Evolutionary conservation across 352 stramenopile species (phyloP).

Genomic region (Pythium folliculosum): DNA sequence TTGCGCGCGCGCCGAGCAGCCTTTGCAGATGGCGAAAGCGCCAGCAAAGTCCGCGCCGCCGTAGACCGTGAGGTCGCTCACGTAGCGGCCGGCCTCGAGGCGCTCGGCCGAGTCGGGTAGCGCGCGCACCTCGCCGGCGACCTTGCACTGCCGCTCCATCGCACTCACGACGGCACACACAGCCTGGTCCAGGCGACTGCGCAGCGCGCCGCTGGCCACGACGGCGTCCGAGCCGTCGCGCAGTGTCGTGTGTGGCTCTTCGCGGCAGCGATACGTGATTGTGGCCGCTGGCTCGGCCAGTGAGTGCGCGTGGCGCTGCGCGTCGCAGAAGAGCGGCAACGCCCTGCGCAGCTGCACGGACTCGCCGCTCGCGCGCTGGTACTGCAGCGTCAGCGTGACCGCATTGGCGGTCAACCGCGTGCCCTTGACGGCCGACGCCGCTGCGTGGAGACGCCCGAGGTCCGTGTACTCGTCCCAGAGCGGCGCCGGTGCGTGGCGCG

Average conservation of each 20-base stretch:
- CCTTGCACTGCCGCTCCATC: conserved; percentile 1
- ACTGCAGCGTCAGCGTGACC: conserved; percentile 2
- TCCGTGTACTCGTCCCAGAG: conserved; percentile 3
- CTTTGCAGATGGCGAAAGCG: conserved; percentile 4
- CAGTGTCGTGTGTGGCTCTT: conserved; percentile 3
- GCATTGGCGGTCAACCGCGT: not conserved
- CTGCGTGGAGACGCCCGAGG: not conserved
- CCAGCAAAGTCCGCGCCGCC: conserved; percentile 3
- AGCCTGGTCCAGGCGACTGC: conserved; percentile 5
- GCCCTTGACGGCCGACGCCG: conserved; percentile 6
- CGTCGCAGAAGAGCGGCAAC: conserved; percentile 7
- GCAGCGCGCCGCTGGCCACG: conserved; percentile 3
- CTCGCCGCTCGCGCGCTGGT: too few relatives aligned
- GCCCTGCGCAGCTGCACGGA: not conserved
- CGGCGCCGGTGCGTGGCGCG: not conserved
- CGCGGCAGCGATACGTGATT: conserved; percentile 3
- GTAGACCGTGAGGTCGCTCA: conserved; percentile 10
- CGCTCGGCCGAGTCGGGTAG: not conserved
- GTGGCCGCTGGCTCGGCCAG: conserved; percentile 1
- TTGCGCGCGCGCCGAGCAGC: conserved; percentile 2
- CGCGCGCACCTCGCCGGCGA: not conserved
- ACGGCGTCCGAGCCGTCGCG: conserved; percentile 6
- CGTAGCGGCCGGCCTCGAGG: conserved; percentile 10
- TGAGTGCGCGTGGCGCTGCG: conserved; percentile 3
- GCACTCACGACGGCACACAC: conserved; percentile 4